These are phyloP conservation scores for Mycosphaerella arachidis DNA, from an alignment of 2,329 filamentous ascomycete species.

Conservation along the genomic window DNA sequence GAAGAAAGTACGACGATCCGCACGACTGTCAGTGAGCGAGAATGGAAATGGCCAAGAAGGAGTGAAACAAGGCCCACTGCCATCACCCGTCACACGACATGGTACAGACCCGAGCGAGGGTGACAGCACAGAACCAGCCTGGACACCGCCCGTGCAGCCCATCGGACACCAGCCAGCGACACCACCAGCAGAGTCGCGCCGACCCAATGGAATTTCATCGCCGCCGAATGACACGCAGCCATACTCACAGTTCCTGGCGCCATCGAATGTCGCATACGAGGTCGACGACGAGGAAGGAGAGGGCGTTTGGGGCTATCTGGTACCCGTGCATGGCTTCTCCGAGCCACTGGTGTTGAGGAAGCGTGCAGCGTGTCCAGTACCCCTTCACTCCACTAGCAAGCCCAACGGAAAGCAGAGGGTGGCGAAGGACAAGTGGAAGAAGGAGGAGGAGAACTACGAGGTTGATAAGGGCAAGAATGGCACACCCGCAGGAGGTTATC, in stretches of 20 bases:
- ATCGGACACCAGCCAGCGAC: constrained; percentile 39
- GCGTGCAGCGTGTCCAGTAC: constrained; percentile 63
- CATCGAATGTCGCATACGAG: constrained; percentile 68
- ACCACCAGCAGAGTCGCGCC: constrained; percentile 36
- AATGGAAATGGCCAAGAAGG: constrained; percentile 18
- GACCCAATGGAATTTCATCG: constrained; percentile 48
- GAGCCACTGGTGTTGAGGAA: constrained; percentile 70
- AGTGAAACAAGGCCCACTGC: constrained; percentile 63
- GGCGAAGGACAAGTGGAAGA: constrained; percentile 51
- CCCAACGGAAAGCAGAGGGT: constrained; percentile 43
- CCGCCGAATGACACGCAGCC: constrained; percentile 74
- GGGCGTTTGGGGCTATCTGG: constrained; percentile 92
- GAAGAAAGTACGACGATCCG: constrained; percentile 81
- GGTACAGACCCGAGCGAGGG: constrained; percentile 66
- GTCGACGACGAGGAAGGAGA: constrained; percentile 79
- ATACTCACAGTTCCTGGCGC: constrained; percentile 75
- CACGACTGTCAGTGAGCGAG: constrained; percentile 53
- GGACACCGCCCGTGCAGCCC: constrained; percentile 35
- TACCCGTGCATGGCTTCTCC: constrained; percentile 61
- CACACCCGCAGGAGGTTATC: constrained; percentile 71
- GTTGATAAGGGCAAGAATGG: constrained; percentile 46
- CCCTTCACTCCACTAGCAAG: constrained; percentile 38
- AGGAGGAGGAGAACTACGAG: constrained; percentile 60
- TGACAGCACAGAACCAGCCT: constrained; percentile 65
- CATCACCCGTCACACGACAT: constrained; percentile 72